These are phyloP conservation scores for Fusarium chaquense DNA, from an alignment of 2,329 filamentous ascomycete genomes.

Conservation along the genomic window DNA sequence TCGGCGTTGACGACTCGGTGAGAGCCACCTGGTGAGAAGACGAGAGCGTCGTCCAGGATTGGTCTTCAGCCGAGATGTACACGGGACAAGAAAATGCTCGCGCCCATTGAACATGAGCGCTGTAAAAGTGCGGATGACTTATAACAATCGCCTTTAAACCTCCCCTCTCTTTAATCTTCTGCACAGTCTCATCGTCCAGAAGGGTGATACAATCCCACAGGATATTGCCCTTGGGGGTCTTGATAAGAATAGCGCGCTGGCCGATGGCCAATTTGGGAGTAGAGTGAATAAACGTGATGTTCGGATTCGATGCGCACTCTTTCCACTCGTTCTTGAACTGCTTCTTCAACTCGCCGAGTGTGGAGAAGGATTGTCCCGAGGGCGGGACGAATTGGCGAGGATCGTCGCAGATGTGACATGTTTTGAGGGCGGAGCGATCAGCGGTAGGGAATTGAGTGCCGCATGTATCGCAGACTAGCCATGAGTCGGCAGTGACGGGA, in stretches of 20 bases:
- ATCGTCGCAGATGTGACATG: constrained; percentile 80
- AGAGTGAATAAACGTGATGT: constrained; percentile 62
- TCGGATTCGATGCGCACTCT: constrained; percentile 58
- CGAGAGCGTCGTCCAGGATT: constrained; percentile 68
- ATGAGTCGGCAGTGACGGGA: constrained; percentile 27
- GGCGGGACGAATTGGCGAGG: constrained; percentile 75
- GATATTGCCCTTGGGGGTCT: constrained; percentile 75
- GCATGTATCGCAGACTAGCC: constrained; percentile 74
- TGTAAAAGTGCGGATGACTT: constrained; percentile 86
- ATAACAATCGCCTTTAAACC: constrained; percentile 80
- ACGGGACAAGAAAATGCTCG: constrained; percentile 75
- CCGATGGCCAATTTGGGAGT: constrained; percentile 77
- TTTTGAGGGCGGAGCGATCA: constrained; percentile 61
- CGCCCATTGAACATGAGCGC: constrained; percentile 81
- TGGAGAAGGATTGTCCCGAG: constrained; percentile 71
- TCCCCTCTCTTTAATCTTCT: constrained; percentile 68
- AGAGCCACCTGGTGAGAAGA: constrained; percentile 63
- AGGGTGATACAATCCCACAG: constrained; percentile 84
- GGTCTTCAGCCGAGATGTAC: constrained; percentile 75
- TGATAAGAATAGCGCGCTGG: constrained; percentile 77
- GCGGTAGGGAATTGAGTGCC: constrained; percentile 71
- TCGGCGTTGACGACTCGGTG: constrained; percentile 54
- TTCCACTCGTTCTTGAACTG: constrained; percentile 67
- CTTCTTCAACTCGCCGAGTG: constrained; percentile 60
- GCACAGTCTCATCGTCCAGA: constrained; percentile 73